Evolutionary conservation across 257 asterid genomes (phyloP).

Genomic region (Solanum pennellii): DNA sequence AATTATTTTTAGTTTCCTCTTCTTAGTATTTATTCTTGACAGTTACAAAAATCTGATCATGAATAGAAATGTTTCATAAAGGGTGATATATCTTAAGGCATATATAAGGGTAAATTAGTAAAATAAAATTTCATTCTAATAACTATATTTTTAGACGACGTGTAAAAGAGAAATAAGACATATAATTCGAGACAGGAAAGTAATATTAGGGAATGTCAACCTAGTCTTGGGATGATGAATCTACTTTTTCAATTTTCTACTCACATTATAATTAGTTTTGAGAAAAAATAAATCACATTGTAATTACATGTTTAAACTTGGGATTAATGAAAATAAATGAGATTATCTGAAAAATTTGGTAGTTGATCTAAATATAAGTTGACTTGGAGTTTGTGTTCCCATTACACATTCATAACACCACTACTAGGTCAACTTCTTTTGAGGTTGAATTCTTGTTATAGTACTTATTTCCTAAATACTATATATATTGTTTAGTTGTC

Average conservation of each 20-base stretch:
- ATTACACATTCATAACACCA: neutral
- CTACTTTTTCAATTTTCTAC: neutral
- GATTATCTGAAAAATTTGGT: neutral
- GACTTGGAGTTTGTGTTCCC: neutral
- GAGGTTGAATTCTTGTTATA: neutral
- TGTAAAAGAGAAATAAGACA: neutral
- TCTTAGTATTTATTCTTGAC: neutral
- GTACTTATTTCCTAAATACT: neutral
- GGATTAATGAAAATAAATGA: neutral
- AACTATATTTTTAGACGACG: accelerated
- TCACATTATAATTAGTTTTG: neutral
- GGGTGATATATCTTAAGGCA: neutral
- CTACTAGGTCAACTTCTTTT: neutral
- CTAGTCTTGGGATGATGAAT: neutral
- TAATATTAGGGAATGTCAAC: neutral
- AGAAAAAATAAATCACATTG: neutral
- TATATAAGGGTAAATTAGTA: neutral
- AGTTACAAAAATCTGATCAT: accelerated
- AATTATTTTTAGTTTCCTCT: neutral
- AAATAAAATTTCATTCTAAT: accelerated
- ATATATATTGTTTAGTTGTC: neutral
- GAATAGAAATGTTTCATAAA: neutral
- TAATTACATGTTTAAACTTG: neutral
- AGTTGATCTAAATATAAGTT: neutral
- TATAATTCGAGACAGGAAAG: neutral